Base-by-base conservation (phyloP, 1,284 basidiomycete genomes). In the Porphyrellus sp. region DNA sequence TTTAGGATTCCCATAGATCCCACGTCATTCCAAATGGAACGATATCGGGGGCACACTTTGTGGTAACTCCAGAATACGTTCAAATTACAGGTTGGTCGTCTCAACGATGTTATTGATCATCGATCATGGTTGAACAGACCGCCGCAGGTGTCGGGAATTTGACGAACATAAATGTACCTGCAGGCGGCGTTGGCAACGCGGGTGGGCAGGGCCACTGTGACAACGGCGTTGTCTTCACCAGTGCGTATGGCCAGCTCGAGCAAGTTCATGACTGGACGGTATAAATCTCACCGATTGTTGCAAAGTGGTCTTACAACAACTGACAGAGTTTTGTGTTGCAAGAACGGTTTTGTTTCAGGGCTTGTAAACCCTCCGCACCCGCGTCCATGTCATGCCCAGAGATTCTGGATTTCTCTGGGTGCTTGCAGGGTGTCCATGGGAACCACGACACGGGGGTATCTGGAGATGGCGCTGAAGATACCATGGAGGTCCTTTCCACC, bases 1-100 rank as follows among this genome's bases (percentile, higher is more conserved):
- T 42, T 50, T 66, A 74, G 80, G 68, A 72, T 54, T 81, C 81
- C 33, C 80, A 81, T 51, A 86, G 86, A 21, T 83, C 85, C 5
- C 83, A 86, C 40, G 68, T 90, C 55, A 90, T 93, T 58, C 91
- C 90, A 20, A 77, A 83, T 53, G 89, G 86, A 20, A 73, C 87
- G 16, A 81, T 93, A 64, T 75, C 72, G 18, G 82, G 83, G 49
- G 89, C 83, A n/a, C 88, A 89, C 66, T 78, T 84, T 64, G 76
- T 86, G 27, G 72, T 78, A 58, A 86, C 90, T 6, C 79, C 83
- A 28, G 81, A 85, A 67, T 89, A 82, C 63, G 75, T 89, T 23
- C 85, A 89, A 65, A 71, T 88, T 51, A 85, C 82, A 45, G 87
- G 82, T 74, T 50, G 42, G 69, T 57, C 16, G 16, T 37, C 43